phyloP scores from a whole-genome alignment of 2,329 filamentous ascomycete genomes.

The Albophoma yamanashiensis region DNA sequence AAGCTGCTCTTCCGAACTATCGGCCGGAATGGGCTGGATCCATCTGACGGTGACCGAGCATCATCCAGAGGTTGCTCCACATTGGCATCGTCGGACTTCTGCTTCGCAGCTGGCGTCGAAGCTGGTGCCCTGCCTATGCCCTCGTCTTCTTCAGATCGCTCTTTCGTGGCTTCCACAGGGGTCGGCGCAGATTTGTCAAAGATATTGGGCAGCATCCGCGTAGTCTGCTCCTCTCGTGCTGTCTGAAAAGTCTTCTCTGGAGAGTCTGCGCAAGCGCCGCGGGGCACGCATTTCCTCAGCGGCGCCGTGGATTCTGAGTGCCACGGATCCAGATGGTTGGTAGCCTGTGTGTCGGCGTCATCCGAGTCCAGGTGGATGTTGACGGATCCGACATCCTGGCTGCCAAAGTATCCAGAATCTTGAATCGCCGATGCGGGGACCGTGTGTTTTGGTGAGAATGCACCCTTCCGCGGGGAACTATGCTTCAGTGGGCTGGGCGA shows the following conservation, averaged over 20 bases:
- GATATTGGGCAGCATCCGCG: slow-evolving; percentile 8
- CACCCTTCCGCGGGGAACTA: slow-evolving; percentile 17
- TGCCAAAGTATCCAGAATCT: slow-evolving; percentile 66
- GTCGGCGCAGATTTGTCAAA: background rate
- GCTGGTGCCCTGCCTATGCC: background rate
- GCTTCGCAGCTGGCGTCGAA: background rate
- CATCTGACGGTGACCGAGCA: slow-evolving; percentile 52
- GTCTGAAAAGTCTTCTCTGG: slow-evolving; percentile 29
- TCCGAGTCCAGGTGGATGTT: slow-evolving; percentile 12
- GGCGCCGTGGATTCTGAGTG: slow-evolving; percentile 8
- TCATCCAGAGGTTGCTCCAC: slow-evolving; percentile 25
- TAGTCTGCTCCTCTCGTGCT: slow-evolving; percentile 32
- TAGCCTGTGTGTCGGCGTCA: slow-evolving; percentile 8
- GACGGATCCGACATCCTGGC: slow-evolving; percentile 32
- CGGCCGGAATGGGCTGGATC: slow-evolving; percentile 64
- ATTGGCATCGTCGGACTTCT: background rate
- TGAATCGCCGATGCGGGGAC: slow-evolving; percentile 14
- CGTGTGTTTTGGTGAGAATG: slow-evolving; percentile 18
- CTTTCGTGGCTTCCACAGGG: background rate
- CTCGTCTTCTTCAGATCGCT: background rate
- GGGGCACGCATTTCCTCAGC: slow-evolving; percentile 12
- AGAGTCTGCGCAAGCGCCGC: slow-evolving; percentile 17
- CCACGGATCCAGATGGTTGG: slow-evolving; percentile 9
- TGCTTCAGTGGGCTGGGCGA: slow-evolving; percentile 22
- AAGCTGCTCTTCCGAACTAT: slow-evolving; percentile 87